Evolutionary conservation across 2,329 filamentous ascomycete species (phyloP).

Genomic region (Cadophora luteo-olivacea): DNA sequence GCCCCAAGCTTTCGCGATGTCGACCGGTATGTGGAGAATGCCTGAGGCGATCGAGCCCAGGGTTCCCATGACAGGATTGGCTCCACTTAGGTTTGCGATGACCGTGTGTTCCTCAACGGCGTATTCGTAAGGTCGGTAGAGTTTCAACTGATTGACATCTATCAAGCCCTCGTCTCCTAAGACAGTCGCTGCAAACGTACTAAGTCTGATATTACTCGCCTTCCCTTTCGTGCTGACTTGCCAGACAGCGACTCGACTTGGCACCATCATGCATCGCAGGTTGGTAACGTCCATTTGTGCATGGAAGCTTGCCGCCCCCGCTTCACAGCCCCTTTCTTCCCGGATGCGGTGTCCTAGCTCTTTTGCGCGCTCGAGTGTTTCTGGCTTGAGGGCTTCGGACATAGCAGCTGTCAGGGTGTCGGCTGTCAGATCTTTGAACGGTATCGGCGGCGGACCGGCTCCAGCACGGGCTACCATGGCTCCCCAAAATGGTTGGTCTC

Average conservation of each 20-base stretch:
- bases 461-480: conserved; percentile 75
- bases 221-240: conserved; percentile 62
- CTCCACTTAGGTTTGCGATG: conserved; percentile 29
- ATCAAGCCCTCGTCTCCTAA: conserved; percentile 70
- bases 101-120: conserved; percentile 41
- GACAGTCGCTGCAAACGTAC: conserved; percentile 73
- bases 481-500: conserved; percentile 85
- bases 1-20: conserved; percentile 63
- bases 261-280: conserved; percentile 73
- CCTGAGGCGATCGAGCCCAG: conserved; percentile 31
- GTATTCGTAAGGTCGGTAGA: conserved; percentile 72
- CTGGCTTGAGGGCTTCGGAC: conserved; percentile 61
- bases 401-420: conserved; percentile 72
- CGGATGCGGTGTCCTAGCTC: conserved; percentile 64
- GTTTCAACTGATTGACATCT: conserved; percentile 73
- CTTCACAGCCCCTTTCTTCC: conserved; percentile 67
- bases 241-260: conserved; percentile 76
- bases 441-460: conserved; percentile 74
- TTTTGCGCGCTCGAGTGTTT: conserved; percentile 61
- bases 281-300: conserved; percentile 69
- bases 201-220: conserved; percentile 64
- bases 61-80: conserved; percentile 31
- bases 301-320: conserved; percentile 73
- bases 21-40: conserved; percentile 28
- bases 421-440: conserved; percentile 69